These are phyloP conservation scores for Cladosporium cucumerinum DNA, from an alignment of 2,329 filamentous ascomycete genomes.

Conservation along the genomic window DNA sequence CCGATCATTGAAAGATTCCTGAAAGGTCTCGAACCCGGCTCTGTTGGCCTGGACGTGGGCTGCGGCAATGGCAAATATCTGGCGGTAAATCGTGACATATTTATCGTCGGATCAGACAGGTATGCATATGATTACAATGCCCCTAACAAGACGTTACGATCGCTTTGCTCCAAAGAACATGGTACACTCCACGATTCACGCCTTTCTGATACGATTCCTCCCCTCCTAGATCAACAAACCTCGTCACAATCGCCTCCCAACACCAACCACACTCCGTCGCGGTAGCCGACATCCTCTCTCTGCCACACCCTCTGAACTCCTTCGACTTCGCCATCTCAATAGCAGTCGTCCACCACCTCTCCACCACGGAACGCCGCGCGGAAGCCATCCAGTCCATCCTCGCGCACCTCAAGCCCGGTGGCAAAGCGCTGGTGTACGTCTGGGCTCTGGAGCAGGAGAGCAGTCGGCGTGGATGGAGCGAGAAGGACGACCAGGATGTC, in stretches of 20 bases:
- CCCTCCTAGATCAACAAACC: constrained; percentile 52
- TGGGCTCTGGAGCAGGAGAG: constrained; percentile 92
- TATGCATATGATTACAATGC: constrained; percentile 43
- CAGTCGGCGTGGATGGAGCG: constrained; percentile 86
- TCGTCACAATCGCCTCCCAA: constrained; percentile 56
- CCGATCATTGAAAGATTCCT: constrained; percentile 84
- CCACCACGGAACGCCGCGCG: constrained; percentile 68
- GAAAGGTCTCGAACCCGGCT: constrained; percentile 59
- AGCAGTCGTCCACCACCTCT: constrained; percentile 90
- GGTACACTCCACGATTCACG: not conserved
- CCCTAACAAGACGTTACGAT: too few species aligned
- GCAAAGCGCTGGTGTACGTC: constrained; percentile 78
- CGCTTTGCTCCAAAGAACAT: not conserved
- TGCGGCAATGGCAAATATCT: constrained; percentile 98
- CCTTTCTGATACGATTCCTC: constrained; percentile 22
- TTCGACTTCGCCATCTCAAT: constrained; percentile 93
- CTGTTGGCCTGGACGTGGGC: constrained; percentile 83
- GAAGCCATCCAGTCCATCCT: constrained; percentile 71
- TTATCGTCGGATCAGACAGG: constrained; percentile 82
- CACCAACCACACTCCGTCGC: constrained; percentile 63
- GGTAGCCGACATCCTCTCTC: constrained; percentile 76
- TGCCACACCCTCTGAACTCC: constrained; percentile 66
- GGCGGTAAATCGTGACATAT: constrained; percentile 69
- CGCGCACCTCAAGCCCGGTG: constrained; percentile 57
- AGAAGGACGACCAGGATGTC: constrained; percentile 79